Evolutionary conservation across 116 monocot genomes (phyloP).

Genomic region (Trichopus zeylanicus): DNA sequence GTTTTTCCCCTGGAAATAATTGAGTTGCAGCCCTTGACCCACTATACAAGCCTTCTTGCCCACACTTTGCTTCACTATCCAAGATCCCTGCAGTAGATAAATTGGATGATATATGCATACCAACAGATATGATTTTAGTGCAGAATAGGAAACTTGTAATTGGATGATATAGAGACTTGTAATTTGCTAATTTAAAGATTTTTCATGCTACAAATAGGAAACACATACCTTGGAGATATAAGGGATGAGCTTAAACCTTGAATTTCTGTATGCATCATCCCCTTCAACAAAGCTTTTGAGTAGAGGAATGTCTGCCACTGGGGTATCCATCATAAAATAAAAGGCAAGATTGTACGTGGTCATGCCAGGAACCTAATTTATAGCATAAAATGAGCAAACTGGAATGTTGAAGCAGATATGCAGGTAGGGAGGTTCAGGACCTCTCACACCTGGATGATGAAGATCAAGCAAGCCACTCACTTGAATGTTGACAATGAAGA

Average conservation of each 20-base stretch:
- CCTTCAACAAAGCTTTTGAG: conserved; percentile 51
- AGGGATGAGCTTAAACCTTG: conserved; percentile 73
- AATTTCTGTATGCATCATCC: conserved; percentile 57
- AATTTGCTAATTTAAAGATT: too few relatives aligned
- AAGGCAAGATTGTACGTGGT: conserved; percentile 59
- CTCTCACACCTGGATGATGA: too few relatives aligned
- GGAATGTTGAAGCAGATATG: too few relatives aligned
- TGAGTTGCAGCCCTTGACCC: conserved; percentile 53
- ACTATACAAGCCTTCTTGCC: conserved; percentile 70
- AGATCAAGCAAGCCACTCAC: conserved; percentile 8
- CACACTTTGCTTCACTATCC: conserved; percentile 80
- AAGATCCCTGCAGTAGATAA: conserved; percentile 69
- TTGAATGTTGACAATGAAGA: conserved; percentile 68
- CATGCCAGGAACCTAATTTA: conserved; percentile 47
- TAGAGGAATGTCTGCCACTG: conserved; percentile 47
- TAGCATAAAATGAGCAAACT: neutral
- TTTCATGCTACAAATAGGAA: too few relatives aligned
- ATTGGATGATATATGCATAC: too few relatives aligned
- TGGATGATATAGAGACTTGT: too few relatives aligned
- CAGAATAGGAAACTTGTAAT: too few relatives aligned
- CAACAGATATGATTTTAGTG: too few relatives aligned
- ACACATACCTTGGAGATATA: conserved; percentile 55
- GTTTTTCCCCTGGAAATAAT: conserved; percentile 62
- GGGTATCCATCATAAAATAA: conserved; percentile 59
- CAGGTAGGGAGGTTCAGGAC: too few relatives aligned